Evolutionary conservation across 2,329 filamentous ascomycete genomes (phyloP).

Genomic region (Huntiella bhutanensis): DNA sequence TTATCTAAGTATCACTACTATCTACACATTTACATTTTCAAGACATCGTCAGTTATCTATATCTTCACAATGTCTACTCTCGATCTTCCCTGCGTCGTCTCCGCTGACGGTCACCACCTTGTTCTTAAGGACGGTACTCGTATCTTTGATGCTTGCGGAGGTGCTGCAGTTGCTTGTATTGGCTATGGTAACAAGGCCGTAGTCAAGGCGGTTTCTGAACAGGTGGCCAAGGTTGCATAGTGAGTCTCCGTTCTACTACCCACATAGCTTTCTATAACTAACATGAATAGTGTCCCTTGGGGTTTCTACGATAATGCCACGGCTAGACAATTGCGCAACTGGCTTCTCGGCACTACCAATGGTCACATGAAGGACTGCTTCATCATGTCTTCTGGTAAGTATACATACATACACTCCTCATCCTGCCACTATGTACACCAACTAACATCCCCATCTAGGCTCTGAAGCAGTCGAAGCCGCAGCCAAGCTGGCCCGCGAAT

Average conservation of each 20-base stretch:
- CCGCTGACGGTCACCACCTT: conserved; percentile 14
- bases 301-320: conserved; percentile 6
- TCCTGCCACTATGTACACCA: not conserved
- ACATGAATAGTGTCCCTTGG: conserved; percentile 6
- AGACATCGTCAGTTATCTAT: not conserved
- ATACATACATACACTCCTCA: not conserved
- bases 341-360: conserved; percentile 17
- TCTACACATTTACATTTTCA: no score
- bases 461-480: conserved; percentile 33
- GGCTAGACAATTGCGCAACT: conserved; percentile 2
- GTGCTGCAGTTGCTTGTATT: conserved; percentile 53
- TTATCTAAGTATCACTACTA: no score
- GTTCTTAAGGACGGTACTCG: conserved; percentile 23
- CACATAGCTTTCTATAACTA: not conserved
- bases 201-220: conserved; percentile 35
- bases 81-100: not conserved
- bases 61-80: not conserved
- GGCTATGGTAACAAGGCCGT: conserved; percentile 48
- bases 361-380: conserved; percentile 19
- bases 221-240: conserved; percentile 19
- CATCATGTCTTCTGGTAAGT: conserved; percentile 20
- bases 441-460: conserved; percentile 19
- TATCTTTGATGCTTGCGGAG: conserved; percentile 55
- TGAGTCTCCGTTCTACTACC: not conserved
- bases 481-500: conserved; percentile 31